A percentile compares a stretch with the other conserved stretches of the same genome.
Conservation (phyloP, 163 green algal species). For the Chloromonas sp. region DNA sequence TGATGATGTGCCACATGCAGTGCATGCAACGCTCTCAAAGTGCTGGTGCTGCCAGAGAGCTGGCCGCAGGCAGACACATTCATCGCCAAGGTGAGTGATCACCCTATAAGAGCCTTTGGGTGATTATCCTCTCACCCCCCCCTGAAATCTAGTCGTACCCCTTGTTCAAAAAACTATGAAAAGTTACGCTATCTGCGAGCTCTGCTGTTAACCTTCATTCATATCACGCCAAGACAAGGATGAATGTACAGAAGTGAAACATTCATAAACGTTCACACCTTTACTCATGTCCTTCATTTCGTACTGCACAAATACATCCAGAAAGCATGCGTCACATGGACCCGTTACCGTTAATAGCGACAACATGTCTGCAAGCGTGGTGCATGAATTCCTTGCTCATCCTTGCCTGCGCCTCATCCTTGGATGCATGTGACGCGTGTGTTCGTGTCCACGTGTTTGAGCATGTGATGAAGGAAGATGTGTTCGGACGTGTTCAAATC, state of each 20-base stretch:
- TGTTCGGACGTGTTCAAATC: background rate
- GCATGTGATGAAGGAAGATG: background rate
- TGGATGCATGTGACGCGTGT: background rate
- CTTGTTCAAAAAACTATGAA: background rate
- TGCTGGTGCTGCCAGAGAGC: conserved; percentile 23
- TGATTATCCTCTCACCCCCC: background rate
- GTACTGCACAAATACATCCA: background rate
- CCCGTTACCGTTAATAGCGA: background rate
- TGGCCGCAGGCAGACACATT: conserved; percentile 18
- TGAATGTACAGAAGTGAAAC: background rate
- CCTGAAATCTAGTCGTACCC: no score
- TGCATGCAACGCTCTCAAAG: conserved; percentile 29
- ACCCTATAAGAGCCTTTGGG: background rate
- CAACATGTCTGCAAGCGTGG: background rate
- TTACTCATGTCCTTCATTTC: background rate
- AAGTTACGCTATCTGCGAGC: background rate
- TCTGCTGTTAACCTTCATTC: background rate
- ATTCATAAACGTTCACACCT: background rate
- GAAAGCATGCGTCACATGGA: background rate
- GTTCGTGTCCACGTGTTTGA: background rate
- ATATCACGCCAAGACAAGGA: no score
- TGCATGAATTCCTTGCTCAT: background rate
- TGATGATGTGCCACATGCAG: background rate
- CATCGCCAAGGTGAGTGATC: conserved; percentile 9
- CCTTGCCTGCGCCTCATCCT: no score